Evolutionary conservation across 208 protist species (phyloP), one percentile per base, ranked within the genome.

Genomic region (Vickermania ingenoplastis): DNA sequence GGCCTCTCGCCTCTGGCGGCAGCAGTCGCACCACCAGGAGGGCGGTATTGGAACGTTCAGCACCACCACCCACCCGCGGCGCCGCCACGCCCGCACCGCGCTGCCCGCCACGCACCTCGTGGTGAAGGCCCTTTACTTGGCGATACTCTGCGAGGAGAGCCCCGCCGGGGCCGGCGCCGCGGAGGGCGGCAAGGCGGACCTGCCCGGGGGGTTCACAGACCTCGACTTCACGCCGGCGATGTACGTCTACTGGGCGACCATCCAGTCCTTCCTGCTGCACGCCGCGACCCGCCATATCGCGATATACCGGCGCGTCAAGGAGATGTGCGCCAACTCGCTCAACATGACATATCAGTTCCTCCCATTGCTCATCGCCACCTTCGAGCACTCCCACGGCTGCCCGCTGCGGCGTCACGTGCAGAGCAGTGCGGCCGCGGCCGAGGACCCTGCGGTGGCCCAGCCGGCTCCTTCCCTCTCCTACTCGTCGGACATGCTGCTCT

Each of bases 61-160:
- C 0, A 82, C 75, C 17, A 73, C 73, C 3, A 70, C 71, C 11
- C 53, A 77, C 49, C 81, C 73, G 5, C 79, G 87, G 7, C 69
- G 75, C 36, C 77, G 79, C 2, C 83, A 94, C 69, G 71, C 83
- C 0, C 79, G 87, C 22, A 75, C 67, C 27, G 74, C 72, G 57
- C 66, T 94, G 52, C 83, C 87, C 22, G 67, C 73, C 5, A 63
- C 75, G 13, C 83, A 91, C 63, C 55, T 94, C 29, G 62, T 89
- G 24, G 28, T 86, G 21, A 94, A 94, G 66, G 79, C 81, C 7
- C 68, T 94, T 5, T 72, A 87, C 63, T 68, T 94, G 14, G 84
- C 83, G 11, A 36, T 77, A 23, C 71, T 58, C 30, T 71, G 79
- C 48, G 81, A 89, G 51, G 69, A 73, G 41, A 62, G 76, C 41